Evolutionary conservation across 805 yeast genomes (phyloP).

Genomic region (Blastobotrys chiropterorum): DNA sequence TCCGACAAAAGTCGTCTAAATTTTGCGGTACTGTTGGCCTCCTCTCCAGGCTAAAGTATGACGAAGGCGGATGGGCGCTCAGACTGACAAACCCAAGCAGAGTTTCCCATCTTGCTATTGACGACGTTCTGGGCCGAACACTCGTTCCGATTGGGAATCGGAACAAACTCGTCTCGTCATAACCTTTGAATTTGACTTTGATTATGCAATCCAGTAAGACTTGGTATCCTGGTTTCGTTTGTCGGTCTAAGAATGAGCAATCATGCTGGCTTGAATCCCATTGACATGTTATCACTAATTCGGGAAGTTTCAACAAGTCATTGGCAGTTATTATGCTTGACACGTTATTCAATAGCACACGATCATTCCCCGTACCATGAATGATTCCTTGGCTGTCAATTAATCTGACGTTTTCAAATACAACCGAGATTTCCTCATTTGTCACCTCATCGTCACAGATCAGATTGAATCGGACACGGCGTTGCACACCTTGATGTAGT

Average conservation of each 20-base stretch:
- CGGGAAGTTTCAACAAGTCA: background rate
- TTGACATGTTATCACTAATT: background rate
- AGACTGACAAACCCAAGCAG: slow-evolving; percentile 6
- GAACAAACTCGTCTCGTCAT: background rate
- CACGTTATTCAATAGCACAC: background rate
- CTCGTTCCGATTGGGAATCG: background rate
- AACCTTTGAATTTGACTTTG: background rate
- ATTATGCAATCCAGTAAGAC: slow-evolving; percentile 1
- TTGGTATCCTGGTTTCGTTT: slow-evolving; percentile 2
- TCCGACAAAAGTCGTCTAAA: slow-evolving; percentile 4
- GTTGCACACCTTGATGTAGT: slow-evolving; percentile 16
- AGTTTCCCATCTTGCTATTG: slow-evolving; percentile 5
- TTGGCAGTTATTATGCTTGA: background rate
- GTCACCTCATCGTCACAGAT: background rate
- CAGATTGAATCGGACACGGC: slow-evolving; percentile 7
- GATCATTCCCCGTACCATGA: slow-evolving; percentile 1
- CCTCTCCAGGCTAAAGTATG: background rate
- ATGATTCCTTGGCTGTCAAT: slow-evolving; percentile 11
- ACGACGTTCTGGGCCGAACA: slow-evolving; percentile 1
- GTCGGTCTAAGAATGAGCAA: slow-evolving; percentile 8
- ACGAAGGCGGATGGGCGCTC: background rate
- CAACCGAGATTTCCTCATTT: background rate
- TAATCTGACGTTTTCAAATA: slow-evolving; percentile 5
- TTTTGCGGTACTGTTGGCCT: slow-evolving; percentile 6
- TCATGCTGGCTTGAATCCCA: slow-evolving; percentile 12